These are phyloP conservation scores for Metarhizium sp. DNA, from an alignment of 2,329 filamentous ascomycete genomes.

Conservation along the genomic window DNA sequence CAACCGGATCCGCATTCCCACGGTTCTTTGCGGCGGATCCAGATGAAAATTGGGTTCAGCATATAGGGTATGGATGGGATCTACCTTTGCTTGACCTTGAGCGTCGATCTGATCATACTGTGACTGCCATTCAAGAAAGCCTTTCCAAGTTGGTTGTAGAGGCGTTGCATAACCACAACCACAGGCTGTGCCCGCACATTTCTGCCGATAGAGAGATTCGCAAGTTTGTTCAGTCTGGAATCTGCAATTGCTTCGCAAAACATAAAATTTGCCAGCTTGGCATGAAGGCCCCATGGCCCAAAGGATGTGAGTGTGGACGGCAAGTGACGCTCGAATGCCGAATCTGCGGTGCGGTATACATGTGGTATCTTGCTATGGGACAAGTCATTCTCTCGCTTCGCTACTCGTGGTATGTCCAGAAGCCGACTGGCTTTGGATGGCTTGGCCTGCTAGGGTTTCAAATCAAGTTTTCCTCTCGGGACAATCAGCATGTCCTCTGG, in stretches of 20 bases:
- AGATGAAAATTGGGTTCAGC: no score
- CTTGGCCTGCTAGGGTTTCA: background rate
- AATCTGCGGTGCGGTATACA: constrained; percentile 1
- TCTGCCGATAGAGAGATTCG: background rate
- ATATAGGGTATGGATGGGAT: background rate
- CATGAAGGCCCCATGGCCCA: background rate
- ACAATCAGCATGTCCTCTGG: constrained; percentile 1
- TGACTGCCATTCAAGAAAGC: background rate
- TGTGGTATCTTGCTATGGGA: background rate
- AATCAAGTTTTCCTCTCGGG: background rate
- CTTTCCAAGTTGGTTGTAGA: background rate
- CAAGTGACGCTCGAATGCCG: background rate
- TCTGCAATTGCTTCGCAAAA: background rate
- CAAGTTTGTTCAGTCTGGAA: background rate
- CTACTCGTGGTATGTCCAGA: background rate
- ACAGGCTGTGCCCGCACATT: background rate
- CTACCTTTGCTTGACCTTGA: background rate
- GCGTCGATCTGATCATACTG: background rate
- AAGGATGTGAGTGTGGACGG: background rate
- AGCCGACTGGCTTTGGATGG: constrained; percentile 1
- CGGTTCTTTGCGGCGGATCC: background rate
- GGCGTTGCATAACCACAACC: background rate
- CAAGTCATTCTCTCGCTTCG: background rate
- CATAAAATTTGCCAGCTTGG: background rate
- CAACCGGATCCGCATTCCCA: background rate